These are phyloP conservation scores for Plantago coronopus DNA, from an alignment of 305 asterid genomes.

Conservation along the genomic window DNA sequence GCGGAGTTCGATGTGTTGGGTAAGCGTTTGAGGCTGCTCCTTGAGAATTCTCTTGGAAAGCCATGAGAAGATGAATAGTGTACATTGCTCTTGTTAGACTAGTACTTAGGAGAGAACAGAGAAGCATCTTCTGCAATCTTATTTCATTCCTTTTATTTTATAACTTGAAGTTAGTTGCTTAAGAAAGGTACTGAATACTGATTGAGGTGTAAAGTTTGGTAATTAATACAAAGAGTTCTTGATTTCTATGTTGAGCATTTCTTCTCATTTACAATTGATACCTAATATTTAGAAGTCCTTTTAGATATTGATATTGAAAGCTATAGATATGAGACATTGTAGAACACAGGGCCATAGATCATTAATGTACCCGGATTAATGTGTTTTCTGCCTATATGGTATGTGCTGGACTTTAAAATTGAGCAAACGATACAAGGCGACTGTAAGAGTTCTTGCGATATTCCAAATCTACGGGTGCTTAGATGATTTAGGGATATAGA, in stretches of 20 bases:
- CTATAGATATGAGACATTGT: too few species aligned
- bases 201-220: slow-evolving; percentile 29
- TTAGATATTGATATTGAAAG: background rate
- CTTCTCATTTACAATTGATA: background rate
- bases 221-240: slow-evolving; percentile 22
- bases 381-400: background rate
- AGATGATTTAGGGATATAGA: background rate
- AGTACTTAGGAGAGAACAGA: slow-evolving; percentile 5
- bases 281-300: background rate
- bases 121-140: slow-evolving; percentile 20
- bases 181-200: background rate
- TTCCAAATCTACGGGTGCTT: background rate
- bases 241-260: background rate
- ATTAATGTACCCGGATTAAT: background rate
- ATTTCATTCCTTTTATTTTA: slow-evolving; percentile 3
- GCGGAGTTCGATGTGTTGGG: slow-evolving; percentile 65
- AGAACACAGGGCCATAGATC: too few species aligned
- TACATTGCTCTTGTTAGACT: slow-evolving; percentile 9
- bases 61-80: slow-evolving; percentile 27
- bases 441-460: background rate
- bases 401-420: background rate
- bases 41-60: slow-evolving; percentile 50
- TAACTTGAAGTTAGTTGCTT: slow-evolving; percentile 3
- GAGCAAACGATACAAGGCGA: background rate
- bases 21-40: slow-evolving; percentile 63